A percentile compares a stretch with the other conserved stretches of the same genome.
Evolutionary conservation across 208 protist genomes (phyloP).

Genomic region (Porcisia deanei): DNA sequence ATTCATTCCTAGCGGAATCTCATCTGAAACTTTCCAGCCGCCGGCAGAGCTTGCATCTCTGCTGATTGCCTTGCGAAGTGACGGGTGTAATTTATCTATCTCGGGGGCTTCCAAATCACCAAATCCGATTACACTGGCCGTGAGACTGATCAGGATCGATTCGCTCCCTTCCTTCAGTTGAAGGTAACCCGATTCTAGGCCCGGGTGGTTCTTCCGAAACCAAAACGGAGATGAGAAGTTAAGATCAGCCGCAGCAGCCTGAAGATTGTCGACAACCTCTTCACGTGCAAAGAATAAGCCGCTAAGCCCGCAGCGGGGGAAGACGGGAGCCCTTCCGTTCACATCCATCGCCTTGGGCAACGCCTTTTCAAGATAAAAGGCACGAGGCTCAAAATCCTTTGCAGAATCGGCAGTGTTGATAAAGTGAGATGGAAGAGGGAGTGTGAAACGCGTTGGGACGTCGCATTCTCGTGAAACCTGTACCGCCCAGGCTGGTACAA

Average conservation of each 20-base stretch:
- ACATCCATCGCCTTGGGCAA: background rate
- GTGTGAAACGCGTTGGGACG: constrained; percentile 31
- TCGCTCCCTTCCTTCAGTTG: constrained; percentile 74
- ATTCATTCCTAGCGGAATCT: constrained; percentile 78
- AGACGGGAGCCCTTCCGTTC: background rate
- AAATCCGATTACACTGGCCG: constrained; percentile 57
- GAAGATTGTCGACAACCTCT: constrained; percentile 90
- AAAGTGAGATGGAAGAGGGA: constrained; percentile 78
- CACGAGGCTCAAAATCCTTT: constrained; percentile 54
- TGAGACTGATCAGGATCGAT: constrained; percentile 81
- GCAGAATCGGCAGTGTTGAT: constrained; percentile 52
- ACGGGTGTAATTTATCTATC: constrained; percentile 51
- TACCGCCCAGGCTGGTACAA: constrained; percentile 54
- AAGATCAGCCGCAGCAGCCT: constrained; percentile 69
- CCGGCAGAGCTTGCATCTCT: background rate
- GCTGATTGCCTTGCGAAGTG: constrained; percentile 30
- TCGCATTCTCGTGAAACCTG: constrained; percentile 21
- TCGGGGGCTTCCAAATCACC: constrained; percentile 57
- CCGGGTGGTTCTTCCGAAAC: constrained; percentile 66
- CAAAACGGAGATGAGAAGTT: constrained; percentile 87
- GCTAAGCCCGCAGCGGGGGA: constrained; percentile 72
- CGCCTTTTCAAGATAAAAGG: constrained; percentile 67
- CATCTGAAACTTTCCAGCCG: constrained; percentile 17
- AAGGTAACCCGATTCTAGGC: constrained; percentile 66
- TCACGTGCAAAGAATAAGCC: constrained; percentile 86